These are phyloP conservation scores for Acidomyces sp. DNA, from an alignment of 495 filamentous ascomycete species.

Conservation along the genomic window DNA sequence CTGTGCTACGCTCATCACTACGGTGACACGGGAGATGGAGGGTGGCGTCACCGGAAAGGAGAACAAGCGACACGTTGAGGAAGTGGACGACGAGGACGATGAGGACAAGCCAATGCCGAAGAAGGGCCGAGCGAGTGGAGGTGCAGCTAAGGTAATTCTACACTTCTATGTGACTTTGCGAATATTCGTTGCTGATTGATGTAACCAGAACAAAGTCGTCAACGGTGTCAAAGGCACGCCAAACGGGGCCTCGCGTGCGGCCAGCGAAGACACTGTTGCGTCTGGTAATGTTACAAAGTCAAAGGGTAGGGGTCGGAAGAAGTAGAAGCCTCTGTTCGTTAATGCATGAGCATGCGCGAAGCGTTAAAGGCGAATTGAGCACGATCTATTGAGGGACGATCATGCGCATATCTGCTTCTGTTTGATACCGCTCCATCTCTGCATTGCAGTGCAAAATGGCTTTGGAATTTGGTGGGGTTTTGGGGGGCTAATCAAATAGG, in stretches of 20 bases:
- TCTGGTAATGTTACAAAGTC: conserved; percentile 38
- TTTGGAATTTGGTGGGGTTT: no score
- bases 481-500: no score
- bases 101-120: conserved; percentile 73
- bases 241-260: conserved; percentile 45
- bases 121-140: conserved; percentile 68
- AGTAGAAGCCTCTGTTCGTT: background rate
- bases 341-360: no score
- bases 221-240: conserved; percentile 44
- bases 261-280: conserved; percentile 37
- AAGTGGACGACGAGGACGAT: conserved; percentile 61
- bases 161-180: background rate
- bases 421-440: no score
- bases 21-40: conserved; percentile 89
- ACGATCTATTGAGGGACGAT: no score
- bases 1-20: conserved; percentile 87
- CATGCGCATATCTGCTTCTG: no score
- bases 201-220: conserved; percentile 44
- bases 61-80: conserved; percentile 58
- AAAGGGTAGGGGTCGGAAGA: conserved; percentile 31
- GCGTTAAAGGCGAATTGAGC: no score
- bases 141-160: conserved; percentile 4
- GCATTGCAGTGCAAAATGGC: no score
- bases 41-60: conserved; percentile 37
- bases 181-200: conserved; percentile 5